Percentiles rank a stretch among this genome's conserved stretches.
Evolutionary conservation across 345 rosid species (phyloP).

Genomic region (Bretschneidera sinensis): DNA sequence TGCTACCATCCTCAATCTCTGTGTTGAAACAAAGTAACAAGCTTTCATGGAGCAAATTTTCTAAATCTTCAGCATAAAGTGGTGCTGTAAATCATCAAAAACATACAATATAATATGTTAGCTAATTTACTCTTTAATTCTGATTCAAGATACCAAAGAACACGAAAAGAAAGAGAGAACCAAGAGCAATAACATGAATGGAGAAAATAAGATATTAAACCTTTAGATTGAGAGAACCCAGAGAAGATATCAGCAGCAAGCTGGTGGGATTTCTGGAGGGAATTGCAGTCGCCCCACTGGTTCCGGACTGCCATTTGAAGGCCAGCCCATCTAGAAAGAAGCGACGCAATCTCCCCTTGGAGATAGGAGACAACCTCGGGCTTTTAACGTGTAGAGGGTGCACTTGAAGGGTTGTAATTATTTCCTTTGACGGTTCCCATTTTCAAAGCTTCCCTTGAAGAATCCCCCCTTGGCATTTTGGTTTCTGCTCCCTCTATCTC

Average conservation of each 20-base stretch:
- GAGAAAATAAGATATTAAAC: too few species aligned
- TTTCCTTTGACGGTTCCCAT: too few species aligned
- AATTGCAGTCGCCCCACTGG: slow-evolving; percentile 78
- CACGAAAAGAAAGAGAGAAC: neutral
- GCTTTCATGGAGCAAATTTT: slow-evolving; percentile 66
- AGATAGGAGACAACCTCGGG: slow-evolving; percentile 26
- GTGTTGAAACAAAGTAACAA: slow-evolving; percentile 73
- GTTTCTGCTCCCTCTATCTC: too few species aligned
- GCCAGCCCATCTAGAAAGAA: slow-evolving; percentile 66
- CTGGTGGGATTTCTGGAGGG: slow-evolving; percentile 37
- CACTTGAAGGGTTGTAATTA: neutral
- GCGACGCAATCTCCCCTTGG: slow-evolving; percentile 34
- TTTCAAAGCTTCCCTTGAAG: slow-evolving; percentile 16
- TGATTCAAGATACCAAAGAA: neutral
- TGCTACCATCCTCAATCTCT: slow-evolving; percentile 88
- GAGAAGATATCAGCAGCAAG: slow-evolving; percentile 44
- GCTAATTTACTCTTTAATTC: too few species aligned
- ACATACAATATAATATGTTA: neutral
- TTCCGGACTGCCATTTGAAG: slow-evolving; percentile 76
- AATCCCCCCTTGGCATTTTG: slow-evolving; percentile 7
- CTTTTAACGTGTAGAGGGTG: slow-evolving; percentile 14
- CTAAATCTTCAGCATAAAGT: slow-evolving; percentile 59
- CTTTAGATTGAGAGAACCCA: slow-evolving; percentile 49
- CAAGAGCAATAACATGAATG: too few species aligned
- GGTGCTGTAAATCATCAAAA: too few species aligned